Evolutionary conservation across 2,329 filamentous ascomycete species (phyloP), one percentile per base, ranked within the genome.

Genomic region (Talaromyces marneffei): DNA sequence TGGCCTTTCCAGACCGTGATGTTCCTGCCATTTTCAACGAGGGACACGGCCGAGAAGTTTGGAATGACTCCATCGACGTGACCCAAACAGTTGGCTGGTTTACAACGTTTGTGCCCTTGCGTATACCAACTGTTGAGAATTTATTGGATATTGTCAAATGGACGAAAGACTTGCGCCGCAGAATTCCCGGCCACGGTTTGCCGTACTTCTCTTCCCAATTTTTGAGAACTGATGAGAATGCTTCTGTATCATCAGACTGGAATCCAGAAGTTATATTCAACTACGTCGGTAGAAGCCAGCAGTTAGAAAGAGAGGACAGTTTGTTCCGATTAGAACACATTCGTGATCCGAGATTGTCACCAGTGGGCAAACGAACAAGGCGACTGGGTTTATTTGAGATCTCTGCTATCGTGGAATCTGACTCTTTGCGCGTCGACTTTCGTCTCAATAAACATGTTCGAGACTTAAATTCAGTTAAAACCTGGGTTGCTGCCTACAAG

Each of bases 1-100:
- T 81, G 60, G 79, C 79, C 0, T 87, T 87, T 62, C 74, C 78
- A 14, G 82, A 85, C 57, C 77, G 84, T 18, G 63, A 66, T 0
- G 70, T 76, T 0, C 84, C 84, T 0, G 79, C 80, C 1, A 66
- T 86, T 0, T 87, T 72, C 62, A 72, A 68, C 52, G 73, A 76
- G 59, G 71, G 69, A 0, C 73, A 76, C n/a, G n/a, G n/a, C n/a
- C n/a, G n/a, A n/a, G n/a, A n/a, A n/a, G n/a, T n/a, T n/a, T n/a
- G n/a, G n/a, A 59, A 78, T 27, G 68, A 71, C 0, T 78, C 79
- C 16, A 72, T 82, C 12, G 81, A 86, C 69, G 77, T 85, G 0
- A 79, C 80, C 4, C 0, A 76, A 80, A 60, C 58, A 23, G 60
- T 54, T 9, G 55, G 55, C 8, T 62, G 55, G 55, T 58, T 54